phyloP scores from a whole-genome alignment of 2,329 filamentous ascomycete species.

The Exophiala viscosa region DNA sequence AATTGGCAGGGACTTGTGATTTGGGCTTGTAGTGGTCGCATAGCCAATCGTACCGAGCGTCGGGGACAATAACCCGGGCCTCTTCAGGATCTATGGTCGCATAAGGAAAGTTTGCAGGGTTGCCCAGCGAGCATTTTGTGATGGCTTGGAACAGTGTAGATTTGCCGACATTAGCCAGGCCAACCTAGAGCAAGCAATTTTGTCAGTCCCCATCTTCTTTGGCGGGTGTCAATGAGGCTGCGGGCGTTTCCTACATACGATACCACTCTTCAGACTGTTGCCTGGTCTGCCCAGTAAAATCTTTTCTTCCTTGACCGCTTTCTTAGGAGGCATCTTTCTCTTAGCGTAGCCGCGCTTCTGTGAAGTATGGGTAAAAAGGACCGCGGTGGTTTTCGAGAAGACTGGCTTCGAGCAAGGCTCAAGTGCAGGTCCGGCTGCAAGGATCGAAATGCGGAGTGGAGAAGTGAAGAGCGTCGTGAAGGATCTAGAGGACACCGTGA shows the following conservation, averaged over 20 bases:
- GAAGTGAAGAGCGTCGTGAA: conserved; percentile 50
- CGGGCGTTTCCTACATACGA: conserved; percentile 66
- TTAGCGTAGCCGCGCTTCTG: conserved; percentile 53
- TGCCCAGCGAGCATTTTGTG: conserved; percentile 94
- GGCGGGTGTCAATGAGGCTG: neutral
- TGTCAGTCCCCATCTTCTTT: conserved; percentile 10
- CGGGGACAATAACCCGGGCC: conserved; percentile 92
- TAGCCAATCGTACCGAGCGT: conserved; percentile 94
- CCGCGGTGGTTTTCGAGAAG: conserved; percentile 15
- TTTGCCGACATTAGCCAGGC: conserved; percentile 98
- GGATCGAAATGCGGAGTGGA: conserved; percentile 48
- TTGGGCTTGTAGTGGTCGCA: conserved; percentile 97
- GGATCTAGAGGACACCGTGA: conserved; percentile 10
- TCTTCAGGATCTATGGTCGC: conserved; percentile 99
- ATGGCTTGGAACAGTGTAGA: conserved; percentile 99
- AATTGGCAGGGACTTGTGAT: conserved; percentile 90
- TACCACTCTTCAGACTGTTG: conserved; percentile 98
- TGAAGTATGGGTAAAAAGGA: conserved; percentile 4
- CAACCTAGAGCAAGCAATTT: conserved; percentile 60
- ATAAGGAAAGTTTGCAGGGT: conserved; percentile 99
- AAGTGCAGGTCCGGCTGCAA: conserved; percentile 67
- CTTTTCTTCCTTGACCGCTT: conserved; percentile 87
- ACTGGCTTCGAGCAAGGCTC: conserved; percentile 33
- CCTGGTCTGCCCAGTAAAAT: conserved; percentile 90
- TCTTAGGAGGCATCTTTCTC: conserved; percentile 93